phyloP scores from a whole-genome alignment of 331 rosid species.

The Dryas integrifolia region DNA sequence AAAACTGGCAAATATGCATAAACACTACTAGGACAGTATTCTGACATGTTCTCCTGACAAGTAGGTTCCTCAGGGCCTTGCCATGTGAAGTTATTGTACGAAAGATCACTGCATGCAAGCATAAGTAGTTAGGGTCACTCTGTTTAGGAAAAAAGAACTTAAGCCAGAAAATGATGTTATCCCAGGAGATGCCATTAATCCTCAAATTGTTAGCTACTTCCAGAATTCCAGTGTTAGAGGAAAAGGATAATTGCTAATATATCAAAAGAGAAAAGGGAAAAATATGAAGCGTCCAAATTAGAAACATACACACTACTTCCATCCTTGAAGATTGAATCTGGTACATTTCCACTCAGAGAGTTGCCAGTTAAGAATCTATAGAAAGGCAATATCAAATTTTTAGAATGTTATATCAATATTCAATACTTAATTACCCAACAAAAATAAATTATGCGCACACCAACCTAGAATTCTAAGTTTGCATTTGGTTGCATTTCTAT shows the following conservation, averaged over 20 bases:
- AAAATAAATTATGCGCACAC: not conserved
- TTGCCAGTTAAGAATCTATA: constrained; percentile 65
- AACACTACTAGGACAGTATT: constrained; percentile 14
- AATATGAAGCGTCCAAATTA: constrained; percentile 15
- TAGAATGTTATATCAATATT: constrained; percentile 2
- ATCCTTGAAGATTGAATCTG: constrained; percentile 53
- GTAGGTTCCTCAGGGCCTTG: constrained; percentile 55
- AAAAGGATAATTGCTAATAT: not conserved
- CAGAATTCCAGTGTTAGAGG: not conserved
- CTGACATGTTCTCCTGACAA: constrained; percentile 63
- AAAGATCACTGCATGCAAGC: constrained; percentile 69
- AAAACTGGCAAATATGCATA: not conserved
- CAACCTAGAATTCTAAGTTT: not conserved
- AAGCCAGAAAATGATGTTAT: not conserved
- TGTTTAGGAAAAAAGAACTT: not conserved
- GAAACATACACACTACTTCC: constrained; percentile 73
- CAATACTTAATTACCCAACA: not conserved
- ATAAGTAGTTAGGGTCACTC: constrained; percentile 7
- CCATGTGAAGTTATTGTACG: constrained; percentile 80
- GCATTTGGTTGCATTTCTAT: not conserved
- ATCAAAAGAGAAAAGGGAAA: constrained; percentile 1
- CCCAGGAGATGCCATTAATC: not conserved
- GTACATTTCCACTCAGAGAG: constrained; percentile 62
- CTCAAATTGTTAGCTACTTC: too few species aligned
- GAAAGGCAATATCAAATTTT: constrained; percentile 27